Evolutionary conservation across 768 basidiomycete species (phyloP).

Genomic region (Lentinula boryana): DNA sequence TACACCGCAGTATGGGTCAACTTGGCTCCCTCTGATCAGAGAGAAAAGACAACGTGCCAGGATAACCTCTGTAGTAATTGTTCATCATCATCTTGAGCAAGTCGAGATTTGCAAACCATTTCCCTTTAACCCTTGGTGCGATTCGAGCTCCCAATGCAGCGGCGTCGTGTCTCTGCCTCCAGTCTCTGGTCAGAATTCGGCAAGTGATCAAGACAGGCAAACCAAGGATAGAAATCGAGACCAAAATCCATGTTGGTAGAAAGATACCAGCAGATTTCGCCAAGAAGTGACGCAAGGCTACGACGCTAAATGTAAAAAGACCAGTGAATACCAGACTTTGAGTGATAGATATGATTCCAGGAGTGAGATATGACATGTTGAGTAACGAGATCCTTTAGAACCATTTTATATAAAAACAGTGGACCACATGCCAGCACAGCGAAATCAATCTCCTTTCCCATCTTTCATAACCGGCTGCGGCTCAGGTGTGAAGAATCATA

Average conservation of each 20-base stretch:
- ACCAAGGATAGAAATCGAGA: conserved; percentile 21
- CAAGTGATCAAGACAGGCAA: conserved; percentile 27
- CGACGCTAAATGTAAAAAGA: conserved; percentile 11
- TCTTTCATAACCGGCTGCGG: too few relatives aligned
- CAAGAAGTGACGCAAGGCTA: conserved; percentile 9
- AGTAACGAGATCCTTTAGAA: neutral
- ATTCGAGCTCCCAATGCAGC: conserved; percentile 39
- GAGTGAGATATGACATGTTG: conserved; percentile 7
- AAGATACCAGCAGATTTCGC: conserved; percentile 8
- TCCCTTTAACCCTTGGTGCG: conserved; percentile 31
- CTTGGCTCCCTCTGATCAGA: neutral
- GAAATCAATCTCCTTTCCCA: too few relatives aligned
- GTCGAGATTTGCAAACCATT: conserved; percentile 39
- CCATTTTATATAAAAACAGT: too few relatives aligned
- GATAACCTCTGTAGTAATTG: conserved; percentile 38
- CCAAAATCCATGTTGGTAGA: conserved; percentile 32
- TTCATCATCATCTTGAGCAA: conserved; percentile 28
- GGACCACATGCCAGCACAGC: too few relatives aligned
- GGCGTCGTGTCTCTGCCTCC: conserved; percentile 30
- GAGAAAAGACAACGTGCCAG: neutral
- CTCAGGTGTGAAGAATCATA: too few relatives aligned
- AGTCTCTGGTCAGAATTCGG: conserved; percentile 21
- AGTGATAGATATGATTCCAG: conserved; percentile 3
- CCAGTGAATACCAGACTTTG: conserved; percentile 9
- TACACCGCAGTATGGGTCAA: conserved; percentile 12